phyloP scores from a whole-genome alignment of 1,284 basidiomycete species.

The Fomes fomentarius region DNA sequence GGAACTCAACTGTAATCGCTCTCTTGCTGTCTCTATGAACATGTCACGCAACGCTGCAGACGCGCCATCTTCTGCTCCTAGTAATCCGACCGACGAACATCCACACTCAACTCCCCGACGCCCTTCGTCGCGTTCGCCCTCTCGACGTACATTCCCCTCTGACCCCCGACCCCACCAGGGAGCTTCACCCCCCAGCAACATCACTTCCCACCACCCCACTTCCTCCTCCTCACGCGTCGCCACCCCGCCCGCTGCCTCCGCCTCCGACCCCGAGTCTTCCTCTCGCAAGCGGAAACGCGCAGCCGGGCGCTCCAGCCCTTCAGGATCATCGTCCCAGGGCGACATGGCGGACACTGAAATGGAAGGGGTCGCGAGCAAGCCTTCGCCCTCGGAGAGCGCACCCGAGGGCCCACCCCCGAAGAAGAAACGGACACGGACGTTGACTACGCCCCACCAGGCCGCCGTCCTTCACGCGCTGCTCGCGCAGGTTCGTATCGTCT shows the following conservation, averaged over 20 bases:
- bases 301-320: slow-evolving; percentile 33
- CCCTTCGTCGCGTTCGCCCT: slow-evolving; percentile 13
- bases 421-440: slow-evolving; percentile 78
- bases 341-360: slow-evolving; percentile 38
- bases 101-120: slow-evolving; percentile 16
- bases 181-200: slow-evolving; percentile 21
- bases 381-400: slow-evolving; percentile 22
- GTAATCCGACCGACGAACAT: slow-evolving; percentile 24
- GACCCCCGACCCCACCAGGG: slow-evolving; percentile 17
- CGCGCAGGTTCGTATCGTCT: slow-evolving; percentile 58
- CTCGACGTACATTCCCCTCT: slow-evolving; percentile 25
- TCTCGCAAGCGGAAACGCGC: slow-evolving; percentile 13
- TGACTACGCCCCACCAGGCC: slow-evolving; percentile 84
- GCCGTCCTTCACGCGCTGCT: slow-evolving; percentile 79
- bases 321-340: slow-evolving; percentile 37
- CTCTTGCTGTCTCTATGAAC: slow-evolving; percentile 29
- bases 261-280: slow-evolving; percentile 18
- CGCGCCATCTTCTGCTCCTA: slow-evolving; percentile 24
- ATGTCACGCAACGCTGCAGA: slow-evolving; percentile 27
- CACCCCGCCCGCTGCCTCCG: slow-evolving; percentile 9
- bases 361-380: slow-evolving; percentile 34
- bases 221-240: slow-evolving; percentile 15
- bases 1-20: slow-evolving; percentile 31
- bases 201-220: slow-evolving; percentile 9
- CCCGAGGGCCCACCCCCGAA: slow-evolving; percentile 48